phyloP scores from a whole-genome alignment of 345 rosid genomes.

The Brassica cretica region DNA sequence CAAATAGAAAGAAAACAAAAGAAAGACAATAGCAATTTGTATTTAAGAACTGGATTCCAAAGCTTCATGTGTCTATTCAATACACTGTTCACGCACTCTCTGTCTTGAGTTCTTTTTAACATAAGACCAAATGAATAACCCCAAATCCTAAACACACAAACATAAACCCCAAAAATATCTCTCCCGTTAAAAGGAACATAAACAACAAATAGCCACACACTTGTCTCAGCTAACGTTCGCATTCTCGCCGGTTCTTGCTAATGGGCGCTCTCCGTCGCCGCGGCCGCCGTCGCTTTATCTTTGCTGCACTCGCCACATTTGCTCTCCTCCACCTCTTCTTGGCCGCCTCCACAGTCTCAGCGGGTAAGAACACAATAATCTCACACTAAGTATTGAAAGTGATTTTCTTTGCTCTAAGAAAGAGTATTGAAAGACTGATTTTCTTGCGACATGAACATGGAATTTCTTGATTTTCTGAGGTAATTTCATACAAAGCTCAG shows the following conservation, averaged over 20 bases:
- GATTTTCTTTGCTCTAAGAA: no score
- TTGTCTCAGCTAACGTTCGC: conserved; percentile 28
- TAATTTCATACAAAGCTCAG: not conserved
- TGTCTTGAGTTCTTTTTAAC: conserved; percentile 33
- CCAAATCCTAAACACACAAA: conserved; percentile 29
- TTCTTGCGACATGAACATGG: not conserved
- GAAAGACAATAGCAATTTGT: conserved; percentile 10
- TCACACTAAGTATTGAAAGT: not conserved
- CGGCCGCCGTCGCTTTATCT: conserved; percentile 31
- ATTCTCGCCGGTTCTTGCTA: conserved; percentile 36
- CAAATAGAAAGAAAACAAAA: not conserved
- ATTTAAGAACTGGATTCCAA: conserved; percentile 34
- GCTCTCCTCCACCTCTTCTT: conserved; percentile 58
- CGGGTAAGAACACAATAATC: not conserved
- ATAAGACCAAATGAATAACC: conserved; percentile 35
- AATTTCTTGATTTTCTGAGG: not conserved
- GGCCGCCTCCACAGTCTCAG: conserved; percentile 36
- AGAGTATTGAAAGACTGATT: not conserved
- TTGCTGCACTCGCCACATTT: conserved; percentile 49
- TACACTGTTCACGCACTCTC: conserved; percentile 24
- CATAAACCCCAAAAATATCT: conserved; percentile 27
- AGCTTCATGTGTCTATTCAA: conserved; percentile 25
- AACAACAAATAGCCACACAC: not conserved
- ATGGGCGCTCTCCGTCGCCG: conserved; percentile 56
- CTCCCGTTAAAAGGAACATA: not conserved